A percentile compares a stretch with the other conserved stretches of the same genome.
phyloP scores from a whole-genome alignment of 2,329 filamentous ascomycete genomes.

The Paraphaeosphaeria minitans region DNA sequence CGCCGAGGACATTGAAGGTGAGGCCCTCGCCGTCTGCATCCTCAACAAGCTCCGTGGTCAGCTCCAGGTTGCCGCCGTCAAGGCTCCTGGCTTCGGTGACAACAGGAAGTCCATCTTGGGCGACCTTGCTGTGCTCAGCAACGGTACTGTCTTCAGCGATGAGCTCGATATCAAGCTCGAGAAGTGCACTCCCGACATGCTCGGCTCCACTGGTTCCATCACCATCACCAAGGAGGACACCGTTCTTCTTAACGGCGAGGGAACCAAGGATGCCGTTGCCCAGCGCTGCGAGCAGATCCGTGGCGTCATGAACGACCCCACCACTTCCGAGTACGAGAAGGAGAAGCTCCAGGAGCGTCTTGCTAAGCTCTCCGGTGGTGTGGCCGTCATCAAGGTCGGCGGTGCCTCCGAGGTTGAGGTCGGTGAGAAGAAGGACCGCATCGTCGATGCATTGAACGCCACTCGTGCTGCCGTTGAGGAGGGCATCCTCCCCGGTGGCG shows the following conservation, averaged over 20 bases:
- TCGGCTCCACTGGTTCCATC: slow-evolving; percentile 96
- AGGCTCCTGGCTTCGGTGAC: slow-evolving; percentile 98
- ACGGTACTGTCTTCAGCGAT: slow-evolving; percentile 96
- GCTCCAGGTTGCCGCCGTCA: slow-evolving; percentile 97
- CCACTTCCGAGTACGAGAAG: slow-evolving; percentile 98
- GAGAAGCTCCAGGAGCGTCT: slow-evolving; percentile 99
- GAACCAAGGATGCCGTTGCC: slow-evolving; percentile 88
- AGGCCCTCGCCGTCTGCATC: slow-evolving; percentile 98
- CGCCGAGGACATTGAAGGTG: slow-evolving; percentile 97
- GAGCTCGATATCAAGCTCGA: slow-evolving; percentile 99
- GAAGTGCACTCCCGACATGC: slow-evolving; percentile 94
- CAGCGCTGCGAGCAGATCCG: slow-evolving; percentile 99
- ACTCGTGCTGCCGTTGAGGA: slow-evolving; percentile 98
- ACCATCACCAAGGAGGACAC: slow-evolving; percentile 99
- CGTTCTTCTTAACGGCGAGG: slow-evolving; percentile 96
- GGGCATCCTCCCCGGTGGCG: slow-evolving; percentile 97
- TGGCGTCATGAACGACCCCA: slow-evolving; percentile 90
- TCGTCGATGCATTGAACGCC: slow-evolving; percentile 96
- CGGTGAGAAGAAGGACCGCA: slow-evolving; percentile 99
- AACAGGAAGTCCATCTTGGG: slow-evolving; percentile 99
- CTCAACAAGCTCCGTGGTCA: slow-evolving; percentile 99
- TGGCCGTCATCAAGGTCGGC: slow-evolving; percentile 99
- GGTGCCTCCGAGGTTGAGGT: slow-evolving; percentile 98
- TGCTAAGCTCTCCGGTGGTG: slow-evolving; percentile 97
- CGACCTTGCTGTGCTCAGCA: slow-evolving; percentile 93